phyloP scores from a whole-genome alignment of 495 filamentous ascomycete species.

The Penicillium samsonianum region DNA sequence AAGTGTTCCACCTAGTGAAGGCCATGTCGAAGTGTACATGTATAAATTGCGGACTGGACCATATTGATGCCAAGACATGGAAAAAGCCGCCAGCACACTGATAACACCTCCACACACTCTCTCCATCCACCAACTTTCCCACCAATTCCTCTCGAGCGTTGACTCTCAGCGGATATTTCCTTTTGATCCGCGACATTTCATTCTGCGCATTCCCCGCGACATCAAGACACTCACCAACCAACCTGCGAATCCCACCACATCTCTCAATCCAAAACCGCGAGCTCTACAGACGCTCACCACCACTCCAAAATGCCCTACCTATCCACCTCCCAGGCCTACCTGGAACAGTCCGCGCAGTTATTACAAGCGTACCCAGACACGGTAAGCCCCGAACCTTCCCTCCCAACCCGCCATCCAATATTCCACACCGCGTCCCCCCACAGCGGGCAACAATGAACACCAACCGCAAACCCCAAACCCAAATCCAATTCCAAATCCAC shows the following conservation, averaged over 20 bases:
- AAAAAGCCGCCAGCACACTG: slow-evolving; percentile 30
- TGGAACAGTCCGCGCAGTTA: slow-evolving; percentile 62
- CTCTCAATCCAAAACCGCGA: slow-evolving; percentile 10
- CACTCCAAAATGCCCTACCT: slow-evolving; percentile 58
- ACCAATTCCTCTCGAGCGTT: neutral
- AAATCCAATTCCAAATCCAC: neutral
- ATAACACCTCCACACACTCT: slow-evolving; percentile 18
- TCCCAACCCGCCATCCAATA: neutral
- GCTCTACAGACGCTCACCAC: slow-evolving; percentile 20
- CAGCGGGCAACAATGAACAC: slow-evolving; percentile 8
- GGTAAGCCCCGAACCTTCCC: slow-evolving; percentile 44
- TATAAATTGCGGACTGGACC: neutral
- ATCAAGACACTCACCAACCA: slow-evolving; percentile 2
- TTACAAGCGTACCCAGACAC: slow-evolving; percentile 64
- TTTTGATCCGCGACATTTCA: neutral
- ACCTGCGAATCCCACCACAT: slow-evolving; percentile 4
- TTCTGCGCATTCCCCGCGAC: neutral
- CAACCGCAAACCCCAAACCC: slow-evolving; percentile 1
- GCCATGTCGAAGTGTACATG: neutral
- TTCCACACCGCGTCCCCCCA: neutral
- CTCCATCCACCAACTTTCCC: slow-evolving; percentile 3
- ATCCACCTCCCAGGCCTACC: slow-evolving; percentile 60
- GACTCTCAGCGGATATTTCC: neutral
- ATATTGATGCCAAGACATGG: slow-evolving; percentile 31
- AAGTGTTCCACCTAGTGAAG: neutral